These are phyloP conservation scores for Diddensiella transvaalensis DNA, from an alignment of 805 yeast species.

Conservation along the genomic window DNA sequence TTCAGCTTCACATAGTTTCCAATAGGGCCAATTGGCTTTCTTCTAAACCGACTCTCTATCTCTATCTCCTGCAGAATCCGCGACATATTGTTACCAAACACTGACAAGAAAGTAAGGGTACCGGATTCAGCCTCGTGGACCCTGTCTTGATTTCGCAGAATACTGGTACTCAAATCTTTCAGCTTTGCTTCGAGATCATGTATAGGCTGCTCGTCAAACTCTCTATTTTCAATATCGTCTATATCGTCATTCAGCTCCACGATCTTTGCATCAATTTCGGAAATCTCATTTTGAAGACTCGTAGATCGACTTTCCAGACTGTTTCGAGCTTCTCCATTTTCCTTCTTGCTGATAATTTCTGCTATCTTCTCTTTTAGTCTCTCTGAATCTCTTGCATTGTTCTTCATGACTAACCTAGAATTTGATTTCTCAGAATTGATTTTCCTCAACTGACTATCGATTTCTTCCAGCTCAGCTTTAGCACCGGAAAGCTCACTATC, in stretches of 20 bases:
- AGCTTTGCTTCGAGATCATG: neutral
- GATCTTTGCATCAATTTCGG: slow-evolving; percentile 19
- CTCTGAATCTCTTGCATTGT: neutral
- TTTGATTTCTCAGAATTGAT: neutral
- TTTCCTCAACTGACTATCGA: neutral
- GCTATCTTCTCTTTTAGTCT: slow-evolving; percentile 1
- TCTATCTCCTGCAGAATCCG: slow-evolving; percentile 41
- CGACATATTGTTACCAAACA: slow-evolving; percentile 50
- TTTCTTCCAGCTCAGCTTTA: neutral
- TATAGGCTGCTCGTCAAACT: neutral
- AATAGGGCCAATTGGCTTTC: slow-evolving; percentile 73
- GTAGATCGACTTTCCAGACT: slow-evolving; percentile 1
- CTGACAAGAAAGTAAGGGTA: slow-evolving; percentile 33
- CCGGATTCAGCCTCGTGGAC: neutral
- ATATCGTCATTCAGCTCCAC: slow-evolving; percentile 27
- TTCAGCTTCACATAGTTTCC: slow-evolving; percentile 58
- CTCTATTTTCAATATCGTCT: slow-evolving; percentile 19
- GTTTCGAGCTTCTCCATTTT: neutral
- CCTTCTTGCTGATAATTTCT: slow-evolving; percentile 3
- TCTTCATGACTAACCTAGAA: slow-evolving; percentile 3
- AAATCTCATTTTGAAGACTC: neutral
- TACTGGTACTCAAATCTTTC: neutral
- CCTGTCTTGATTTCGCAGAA: neutral
- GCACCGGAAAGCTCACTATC: neutral
- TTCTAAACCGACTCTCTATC: slow-evolving; percentile 39